phyloP scores from a whole-genome alignment of 768 basidiomycete species.

The Lactarius evosmus region DNA sequence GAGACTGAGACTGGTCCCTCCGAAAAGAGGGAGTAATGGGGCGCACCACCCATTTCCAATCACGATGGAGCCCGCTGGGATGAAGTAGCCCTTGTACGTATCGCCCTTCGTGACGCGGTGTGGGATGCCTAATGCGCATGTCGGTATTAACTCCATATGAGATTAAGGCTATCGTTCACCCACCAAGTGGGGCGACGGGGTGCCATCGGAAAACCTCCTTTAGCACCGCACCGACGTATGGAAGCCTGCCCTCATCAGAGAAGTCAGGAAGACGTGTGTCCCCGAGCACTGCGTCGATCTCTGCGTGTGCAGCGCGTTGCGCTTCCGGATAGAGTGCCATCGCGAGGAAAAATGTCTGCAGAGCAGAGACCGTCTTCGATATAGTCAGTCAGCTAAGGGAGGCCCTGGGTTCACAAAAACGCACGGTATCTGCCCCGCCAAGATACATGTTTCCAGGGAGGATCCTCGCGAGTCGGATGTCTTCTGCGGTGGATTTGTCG shows the following conservation, averaged over 20 bases:
- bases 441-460: constrained; percentile 10
- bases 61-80: constrained; percentile 34
- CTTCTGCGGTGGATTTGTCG: neutral
- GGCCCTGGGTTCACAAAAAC: constrained; percentile 9
- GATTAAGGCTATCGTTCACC: neutral
- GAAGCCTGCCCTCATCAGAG: constrained; percentile 36
- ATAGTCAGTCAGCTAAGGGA: neutral
- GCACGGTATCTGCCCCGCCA: constrained; percentile 14
- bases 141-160: neutral
- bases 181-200: constrained; percentile 27
- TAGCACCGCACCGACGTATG: constrained; percentile 39
- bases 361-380: constrained; percentile 19
- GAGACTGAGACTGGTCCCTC: neutral
- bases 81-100: constrained; percentile 31
- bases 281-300: constrained; percentile 39
- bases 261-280: constrained; percentile 36
- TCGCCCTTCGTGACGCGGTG: constrained; percentile 35
- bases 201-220: constrained; percentile 40
- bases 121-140: constrained; percentile 28
- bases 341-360: constrained; percentile 21
- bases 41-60: constrained; percentile 35
- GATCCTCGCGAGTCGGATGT: neutral
- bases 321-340: constrained; percentile 29
- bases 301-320: constrained; percentile 34
- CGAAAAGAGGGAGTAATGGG: neutral